Conservation (phyloP, 2,329 filamentous ascomycete genomes). For the Exophiala sp. region DNA sequence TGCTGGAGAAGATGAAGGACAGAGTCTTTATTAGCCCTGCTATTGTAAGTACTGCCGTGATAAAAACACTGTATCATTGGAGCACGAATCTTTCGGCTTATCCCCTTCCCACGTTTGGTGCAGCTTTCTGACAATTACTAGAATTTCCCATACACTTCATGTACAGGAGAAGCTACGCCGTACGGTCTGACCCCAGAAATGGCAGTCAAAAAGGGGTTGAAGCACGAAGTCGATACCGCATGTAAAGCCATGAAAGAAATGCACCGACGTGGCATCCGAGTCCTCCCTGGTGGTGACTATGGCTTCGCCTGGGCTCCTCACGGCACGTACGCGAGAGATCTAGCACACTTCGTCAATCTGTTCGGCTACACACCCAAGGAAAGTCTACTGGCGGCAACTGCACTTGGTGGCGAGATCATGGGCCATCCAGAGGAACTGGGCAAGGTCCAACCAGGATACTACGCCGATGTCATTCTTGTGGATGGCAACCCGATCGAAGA, state of each 20-base stretch:
- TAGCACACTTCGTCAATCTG: constrained; percentile 8
- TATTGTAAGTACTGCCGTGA: not conserved
- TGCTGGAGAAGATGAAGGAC: constrained; percentile 6
- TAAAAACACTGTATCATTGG: too few relatives aligned
- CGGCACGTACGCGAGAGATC: constrained; percentile 9
- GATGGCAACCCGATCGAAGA: constrained; percentile 6
- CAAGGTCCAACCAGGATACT: constrained; percentile 10
- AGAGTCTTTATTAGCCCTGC: constrained; percentile 1
- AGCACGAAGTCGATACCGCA: constrained; percentile 3
- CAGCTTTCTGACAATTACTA: too few relatives aligned
- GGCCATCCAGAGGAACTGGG: constrained; percentile 10
- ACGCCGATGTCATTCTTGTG: constrained; percentile 8
- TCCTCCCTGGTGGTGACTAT: constrained; percentile 7
- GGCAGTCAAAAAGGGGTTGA: constrained; percentile 7
- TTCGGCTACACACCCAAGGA: constrained; percentile 10
- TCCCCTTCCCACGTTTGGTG: too few relatives aligned
- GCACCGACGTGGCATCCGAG: constrained; percentile 7
- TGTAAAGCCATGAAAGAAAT: constrained; percentile 9
- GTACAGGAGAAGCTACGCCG: constrained; percentile 5
- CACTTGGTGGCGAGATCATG: constrained; percentile 10
- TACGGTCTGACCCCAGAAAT: constrained; percentile 10
- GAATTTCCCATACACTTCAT: constrained; percentile 8
- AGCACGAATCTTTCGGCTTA: too few relatives aligned
- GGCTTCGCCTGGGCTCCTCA: constrained; percentile 9
- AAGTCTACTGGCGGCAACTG: constrained; percentile 1